Base-by-base conservation (phyloP, 2,329 filamentous ascomycete species). In the Ambrosiella cleistominuta region DNA sequence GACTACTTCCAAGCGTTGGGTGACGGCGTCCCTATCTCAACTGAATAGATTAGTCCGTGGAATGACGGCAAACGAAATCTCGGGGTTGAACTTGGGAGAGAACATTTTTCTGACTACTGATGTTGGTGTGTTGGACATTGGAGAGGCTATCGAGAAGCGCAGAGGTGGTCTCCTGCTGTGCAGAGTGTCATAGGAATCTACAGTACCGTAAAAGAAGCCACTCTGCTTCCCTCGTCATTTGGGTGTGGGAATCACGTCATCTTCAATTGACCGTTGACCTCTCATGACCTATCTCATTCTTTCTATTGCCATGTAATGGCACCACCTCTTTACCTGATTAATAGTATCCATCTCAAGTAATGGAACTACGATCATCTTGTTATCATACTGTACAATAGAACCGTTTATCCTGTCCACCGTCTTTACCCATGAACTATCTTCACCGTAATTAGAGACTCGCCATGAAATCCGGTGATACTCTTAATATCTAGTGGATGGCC, bases 141-240 rank as follows among this genome's bases (percentile, higher is more conserved):
- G 90, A 64, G 88, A 95, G 70, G 91, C 88, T 61, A 75, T 94
- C 59, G 83, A 86, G 68, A 82, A 81, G 73, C 85, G 82, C 71
- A 73, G 88, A 17, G 90, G 90, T n/a, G 90, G 90, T 0, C 69
- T 88, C 70, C 74, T 88, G 61, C 70, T 95, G 59, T 93, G 86
- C 72, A 76, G 88, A 59, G 82, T 86, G 15, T 74, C 71, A 64
- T 75, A 66, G 71, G 37, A 36, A 19, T 37, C 17, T 51, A 51
- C 27, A 51, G 19, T 36, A 51, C 47, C 17, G 12, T 7, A 49
- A n/a, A 49, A 49, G n/a, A 27, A 51, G 9, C 47, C 57, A 11
- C 53, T 47, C 8, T 8, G 50, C 17, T 5, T 13, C 12, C 9
- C 38, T 39, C 38, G 7, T 15, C 27, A 5, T 9, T 45, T 19